These are phyloP conservation scores for Thuja plicata DNA, from an alignment of 83 land plant genomes.

Conservation along the genomic window DNA sequence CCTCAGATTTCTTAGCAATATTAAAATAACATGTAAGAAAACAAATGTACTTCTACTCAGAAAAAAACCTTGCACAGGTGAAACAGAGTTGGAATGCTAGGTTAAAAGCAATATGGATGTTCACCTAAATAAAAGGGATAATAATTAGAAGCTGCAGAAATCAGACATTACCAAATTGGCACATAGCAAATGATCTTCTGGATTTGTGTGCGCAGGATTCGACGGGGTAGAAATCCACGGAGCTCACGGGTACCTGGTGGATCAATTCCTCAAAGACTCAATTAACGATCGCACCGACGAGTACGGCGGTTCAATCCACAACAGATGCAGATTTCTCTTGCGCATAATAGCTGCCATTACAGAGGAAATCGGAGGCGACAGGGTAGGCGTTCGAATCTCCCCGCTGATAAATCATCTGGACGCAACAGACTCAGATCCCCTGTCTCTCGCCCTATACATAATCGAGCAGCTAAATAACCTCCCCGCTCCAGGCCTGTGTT, in stretches of 20 bases:
- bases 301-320: conserved; percentile 61
- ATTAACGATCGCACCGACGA: conserved; percentile 69
- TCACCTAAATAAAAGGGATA: no score
- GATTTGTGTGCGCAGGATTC: conserved; percentile 36
- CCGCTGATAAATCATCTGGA: conserved; percentile 79
- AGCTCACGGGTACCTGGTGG: conserved; percentile 80
- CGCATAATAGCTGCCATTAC: conserved; percentile 44
- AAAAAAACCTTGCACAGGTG: no score
- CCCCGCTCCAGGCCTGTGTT: conserved; percentile 27
- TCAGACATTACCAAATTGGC: no score
- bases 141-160: no score
- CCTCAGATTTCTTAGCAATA: no score
- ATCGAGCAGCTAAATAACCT: conserved; percentile 47
- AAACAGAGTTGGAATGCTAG: no score
- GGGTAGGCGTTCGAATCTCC: conserved; percentile 61
- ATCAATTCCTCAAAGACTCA: conserved; percentile 76
- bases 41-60: no score
- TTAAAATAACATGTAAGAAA: no score
- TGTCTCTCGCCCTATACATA: conserved; percentile 49
- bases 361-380: conserved; percentile 49
- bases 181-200: background rate
- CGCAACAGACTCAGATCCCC: conserved; percentile 67
- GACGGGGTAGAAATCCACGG: conserved; percentile 83
- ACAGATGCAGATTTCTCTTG: conserved; percentile 57
- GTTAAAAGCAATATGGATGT: no score